Percentiles rank a stretch among this genome's conserved stretches.
Evolutionary conservation across 352 stramenopile species (phyloP).

Genomic region (Globisporangium heterothallicum): DNA sequence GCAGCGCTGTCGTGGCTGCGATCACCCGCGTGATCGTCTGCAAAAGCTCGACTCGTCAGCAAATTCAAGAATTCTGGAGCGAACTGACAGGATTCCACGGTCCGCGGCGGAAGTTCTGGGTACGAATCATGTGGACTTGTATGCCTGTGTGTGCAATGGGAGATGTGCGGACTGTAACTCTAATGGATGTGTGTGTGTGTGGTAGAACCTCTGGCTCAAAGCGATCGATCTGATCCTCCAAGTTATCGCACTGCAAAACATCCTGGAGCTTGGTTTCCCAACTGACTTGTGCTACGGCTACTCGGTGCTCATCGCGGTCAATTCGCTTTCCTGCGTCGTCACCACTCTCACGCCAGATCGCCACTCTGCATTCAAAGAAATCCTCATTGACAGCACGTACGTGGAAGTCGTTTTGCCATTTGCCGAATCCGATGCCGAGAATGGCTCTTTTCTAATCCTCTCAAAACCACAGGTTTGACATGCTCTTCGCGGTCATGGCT

Average conservation of each 20-base stretch:
- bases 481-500: conserved; percentile 27
- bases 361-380: conserved; percentile 23
- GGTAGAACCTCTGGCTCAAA: conserved; percentile 35
- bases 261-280: conserved; percentile 31
- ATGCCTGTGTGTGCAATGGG: neutral
- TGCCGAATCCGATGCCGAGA: too few relatives aligned
- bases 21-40: conserved; percentile 4
- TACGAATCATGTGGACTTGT: conserved; percentile 9
- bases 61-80: conserved; percentile 13
- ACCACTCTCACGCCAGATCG: conserved; percentile 17
- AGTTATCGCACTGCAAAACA: conserved; percentile 17
- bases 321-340: conserved; percentile 20
- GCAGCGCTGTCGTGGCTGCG: neutral
- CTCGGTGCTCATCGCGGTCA: conserved; percentile 19
- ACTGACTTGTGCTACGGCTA: conserved; percentile 21
- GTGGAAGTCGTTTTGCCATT: conserved; percentile 1
- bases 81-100: conserved; percentile 26
- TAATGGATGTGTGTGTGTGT: neutral
- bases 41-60: neutral
- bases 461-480: conserved; percentile 40
- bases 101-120: conserved; percentile 37
- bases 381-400: conserved; percentile 32
- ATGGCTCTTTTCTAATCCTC: neutral
- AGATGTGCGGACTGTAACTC: neutral
- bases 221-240: conserved; percentile 22